Evolutionary conservation across 495 filamentous ascomycete genomes (phyloP).

Genomic region (Terfezia claveryi): DNA sequence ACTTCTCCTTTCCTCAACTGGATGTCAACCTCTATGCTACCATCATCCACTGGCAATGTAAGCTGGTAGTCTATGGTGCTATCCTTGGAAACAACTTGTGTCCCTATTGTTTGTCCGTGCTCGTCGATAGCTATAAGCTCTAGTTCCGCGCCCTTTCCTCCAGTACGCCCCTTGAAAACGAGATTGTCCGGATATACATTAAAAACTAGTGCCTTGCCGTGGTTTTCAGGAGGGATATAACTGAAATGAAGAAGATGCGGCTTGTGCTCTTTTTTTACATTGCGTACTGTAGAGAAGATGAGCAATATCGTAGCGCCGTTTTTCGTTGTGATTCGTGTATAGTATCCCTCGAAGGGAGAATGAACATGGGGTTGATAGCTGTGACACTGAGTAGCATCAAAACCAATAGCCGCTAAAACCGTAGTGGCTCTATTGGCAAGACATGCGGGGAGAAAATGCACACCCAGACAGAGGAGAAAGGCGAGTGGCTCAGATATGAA

Average conservation of each 20-base stretch:
- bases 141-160: neutral
- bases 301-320: constrained; percentile 19
- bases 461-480: neutral
- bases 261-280: constrained; percentile 11
- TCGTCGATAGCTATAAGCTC: neutral
- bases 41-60: constrained; percentile 7
- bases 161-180: neutral
- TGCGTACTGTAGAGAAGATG: constrained; percentile 19
- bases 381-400: neutral
- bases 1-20: constrained; percentile 17
- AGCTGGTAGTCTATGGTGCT: neutral
- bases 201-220: neutral
- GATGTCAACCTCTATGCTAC: constrained; percentile 18
- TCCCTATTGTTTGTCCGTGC: neutral
- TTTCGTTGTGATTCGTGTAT: constrained; percentile 25
- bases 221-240: constrained; percentile 18
- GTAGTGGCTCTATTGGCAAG: neutral
- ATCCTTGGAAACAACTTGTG: neutral
- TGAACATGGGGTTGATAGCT: constrained; percentile 22
- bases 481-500: neutral
- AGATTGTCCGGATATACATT: neutral
- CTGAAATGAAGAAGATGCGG: constrained; percentile 27
- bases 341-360: constrained; percentile 27
- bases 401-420: neutral
- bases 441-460: neutral